Evolutionary conservation across 495 filamentous ascomycete genomes (phyloP), one percentile per base, ranked within the genome.

Genomic region (Penicillium samsonianum): DNA sequence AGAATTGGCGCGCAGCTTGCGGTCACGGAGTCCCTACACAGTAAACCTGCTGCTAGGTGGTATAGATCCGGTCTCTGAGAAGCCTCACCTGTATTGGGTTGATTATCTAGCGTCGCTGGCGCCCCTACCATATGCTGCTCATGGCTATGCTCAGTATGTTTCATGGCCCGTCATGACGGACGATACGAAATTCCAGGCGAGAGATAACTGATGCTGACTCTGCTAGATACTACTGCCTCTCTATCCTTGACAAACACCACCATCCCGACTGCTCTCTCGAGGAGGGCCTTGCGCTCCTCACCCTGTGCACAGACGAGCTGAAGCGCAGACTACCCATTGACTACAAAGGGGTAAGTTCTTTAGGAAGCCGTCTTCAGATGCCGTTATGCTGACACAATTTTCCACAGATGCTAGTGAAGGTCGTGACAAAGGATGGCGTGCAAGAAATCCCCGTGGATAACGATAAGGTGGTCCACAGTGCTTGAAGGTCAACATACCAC

Each of bases 201-300:
- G 23, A 37, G 58, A 59, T 22, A 6, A 38, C 11, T 26, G 8
- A 33, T 54, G 55, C 69, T 73, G 69, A 73, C 50, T 46, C n/a
- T 16, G 45, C 17, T 58, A 85, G 84, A 78, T 96, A 96, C 77
- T 96, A 96, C 80, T 96, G 92, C 72, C 81, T 98, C 42, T 95
- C 91, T 3, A 92, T 96, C 59, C 84, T 98, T 19, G 94, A 98
- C 77, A 98, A 98, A 77, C 94, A 98, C 65, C 94, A 98, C 69
- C 89, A 98, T 60, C 93, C 94, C 35, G 85, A 97, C 69, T 97
- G 98, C 72, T 75, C 80, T 51, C 82, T 93, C 22, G 92, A 91
- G 47, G 83, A 92, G 74, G 94, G 94, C 44, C 79, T 95, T 70
- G 90, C 96, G 78, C 83, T 98, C 43, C 79, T 98, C 61, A 83